These are phyloP conservation scores for Salix exigua DNA, from an alignment of 345 rosid genomes.

Conservation along the genomic window DNA sequence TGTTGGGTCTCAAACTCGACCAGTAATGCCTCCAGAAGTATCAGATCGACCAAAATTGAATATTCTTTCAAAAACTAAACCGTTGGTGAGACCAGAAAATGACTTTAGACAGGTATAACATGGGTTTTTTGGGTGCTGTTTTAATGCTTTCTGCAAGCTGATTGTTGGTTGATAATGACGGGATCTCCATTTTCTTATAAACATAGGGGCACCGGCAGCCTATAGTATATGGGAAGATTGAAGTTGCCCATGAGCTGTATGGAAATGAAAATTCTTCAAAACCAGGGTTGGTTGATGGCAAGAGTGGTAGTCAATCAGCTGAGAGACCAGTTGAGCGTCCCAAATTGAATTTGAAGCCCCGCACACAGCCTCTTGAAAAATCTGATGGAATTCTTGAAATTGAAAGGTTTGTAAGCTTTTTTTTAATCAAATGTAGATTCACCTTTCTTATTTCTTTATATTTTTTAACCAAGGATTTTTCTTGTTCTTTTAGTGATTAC, in stretches of 20 bases:
- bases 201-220: too few species aligned
- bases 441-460: background rate
- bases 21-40: background rate
- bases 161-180: background rate
- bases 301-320: background rate
- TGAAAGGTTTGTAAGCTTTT: slow-evolving; percentile 5
- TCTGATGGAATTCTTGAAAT: slow-evolving; percentile 15
- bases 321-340: slow-evolving; percentile 21
- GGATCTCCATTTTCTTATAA: background rate
- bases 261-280: slow-evolving; percentile 10
- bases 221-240: background rate
- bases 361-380: slow-evolving; percentile 19
- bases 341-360: slow-evolving; percentile 27
- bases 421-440: background rate
- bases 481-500: too few species aligned
- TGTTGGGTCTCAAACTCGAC: background rate
- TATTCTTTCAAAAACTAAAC: slow-evolving; percentile 2
- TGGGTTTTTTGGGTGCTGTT: background rate
- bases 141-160: background rate
- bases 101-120: slow-evolving; percentile 15
- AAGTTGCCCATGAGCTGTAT: background rate
- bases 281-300: background rate
- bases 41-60: slow-evolving; percentile 6
- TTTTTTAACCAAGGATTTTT: too few species aligned
- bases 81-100: slow-evolving; percentile 4